These are phyloP conservation scores for Lodderomyces elongisporus DNA, from an alignment of 1,139 yeast genomes.

Conservation along the genomic window DNA sequence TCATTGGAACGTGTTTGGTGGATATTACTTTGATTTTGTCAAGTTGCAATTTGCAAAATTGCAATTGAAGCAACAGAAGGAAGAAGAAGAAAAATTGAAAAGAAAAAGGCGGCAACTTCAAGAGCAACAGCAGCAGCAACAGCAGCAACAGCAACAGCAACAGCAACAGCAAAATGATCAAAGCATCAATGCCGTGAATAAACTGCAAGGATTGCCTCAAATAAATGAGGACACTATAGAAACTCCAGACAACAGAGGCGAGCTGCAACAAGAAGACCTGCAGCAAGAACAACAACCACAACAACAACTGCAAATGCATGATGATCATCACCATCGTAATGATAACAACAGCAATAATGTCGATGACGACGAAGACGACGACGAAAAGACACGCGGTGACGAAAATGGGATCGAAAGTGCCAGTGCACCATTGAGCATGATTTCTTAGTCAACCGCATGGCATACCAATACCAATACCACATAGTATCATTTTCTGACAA, in stretches of 20 bases:
- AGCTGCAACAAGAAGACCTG: not conserved
- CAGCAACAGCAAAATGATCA: slow-evolving; percentile 5
- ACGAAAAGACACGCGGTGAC: slow-evolving; percentile 1
- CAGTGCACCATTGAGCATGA: slow-evolving; percentile 12
- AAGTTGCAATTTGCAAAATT: slow-evolving; percentile 12
- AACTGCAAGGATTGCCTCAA: no score
- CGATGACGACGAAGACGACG: slow-evolving; percentile 3
- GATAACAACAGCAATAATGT: slow-evolving; percentile 2
- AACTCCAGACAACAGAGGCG: not conserved
- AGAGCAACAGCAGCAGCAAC: not conserved
- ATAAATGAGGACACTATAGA: no score
- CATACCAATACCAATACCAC: no score
- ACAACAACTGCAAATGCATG: slow-evolving; percentile 3
- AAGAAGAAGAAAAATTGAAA: slow-evolving; percentile 2
- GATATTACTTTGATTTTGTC: slow-evolving; percentile 31
- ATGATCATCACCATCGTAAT: slow-evolving; percentile 4
- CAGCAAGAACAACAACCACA: slow-evolving; percentile 1
- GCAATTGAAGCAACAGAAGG: slow-evolving; percentile 7
- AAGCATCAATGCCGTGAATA: no score
- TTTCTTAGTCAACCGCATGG: no score
- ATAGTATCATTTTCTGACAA: no score
- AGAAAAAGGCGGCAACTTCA: not conserved
- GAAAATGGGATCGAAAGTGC: slow-evolving; percentile 8
- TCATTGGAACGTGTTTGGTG: slow-evolving; percentile 73
- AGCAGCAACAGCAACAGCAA: slow-evolving; percentile 1